These are phyloP conservation scores for Musa troglodytarum DNA, from an alignment of 176 grass and related monocot genomes.

Conservation along the genomic window DNA sequence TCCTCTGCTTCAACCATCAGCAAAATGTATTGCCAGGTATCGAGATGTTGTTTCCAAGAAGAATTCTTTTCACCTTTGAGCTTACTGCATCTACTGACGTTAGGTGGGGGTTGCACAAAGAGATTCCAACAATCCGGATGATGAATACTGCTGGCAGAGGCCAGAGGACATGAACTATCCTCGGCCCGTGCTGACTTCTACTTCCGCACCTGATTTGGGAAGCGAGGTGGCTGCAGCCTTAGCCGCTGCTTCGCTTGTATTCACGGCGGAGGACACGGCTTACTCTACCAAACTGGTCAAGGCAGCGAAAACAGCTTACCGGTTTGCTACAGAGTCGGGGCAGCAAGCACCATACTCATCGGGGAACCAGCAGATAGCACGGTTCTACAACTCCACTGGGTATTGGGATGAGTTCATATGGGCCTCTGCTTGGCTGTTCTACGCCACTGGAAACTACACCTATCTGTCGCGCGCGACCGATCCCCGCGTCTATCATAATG, in stretches of 20 bases:
- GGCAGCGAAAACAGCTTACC: constrained; percentile 13
- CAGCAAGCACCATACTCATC: constrained; percentile 2
- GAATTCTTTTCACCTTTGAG: neutral
- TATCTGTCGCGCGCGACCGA: constrained; percentile 17
- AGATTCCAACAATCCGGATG: constrained; percentile 11
- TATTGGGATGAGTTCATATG: constrained; percentile 26
- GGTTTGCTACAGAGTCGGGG: constrained; percentile 11
- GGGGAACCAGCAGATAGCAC: constrained; percentile 5
- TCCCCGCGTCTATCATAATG: neutral
- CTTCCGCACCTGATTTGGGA: constrained; percentile 17
- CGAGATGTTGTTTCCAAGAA: neutral
- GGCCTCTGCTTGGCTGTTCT: constrained; percentile 21
- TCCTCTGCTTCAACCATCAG: constrained; percentile 18
- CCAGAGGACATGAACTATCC: constrained; percentile 21
- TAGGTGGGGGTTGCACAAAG: constrained; percentile 14
- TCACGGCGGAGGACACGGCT: neutral
- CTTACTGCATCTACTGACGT: neutral
- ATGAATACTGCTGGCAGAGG: constrained; percentile 23
- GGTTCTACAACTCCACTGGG: constrained; percentile 23
- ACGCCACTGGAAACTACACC: constrained; percentile 22
- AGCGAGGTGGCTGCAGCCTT: constrained; percentile 21
- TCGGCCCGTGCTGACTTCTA: constrained; percentile 8
- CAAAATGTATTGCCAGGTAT: constrained; percentile 26
- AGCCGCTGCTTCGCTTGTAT: constrained; percentile 20
- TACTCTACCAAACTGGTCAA: constrained; percentile 15